Evolutionary conservation across 345 rosid genomes (phyloP).

Genomic region (Linum tenue): DNA sequence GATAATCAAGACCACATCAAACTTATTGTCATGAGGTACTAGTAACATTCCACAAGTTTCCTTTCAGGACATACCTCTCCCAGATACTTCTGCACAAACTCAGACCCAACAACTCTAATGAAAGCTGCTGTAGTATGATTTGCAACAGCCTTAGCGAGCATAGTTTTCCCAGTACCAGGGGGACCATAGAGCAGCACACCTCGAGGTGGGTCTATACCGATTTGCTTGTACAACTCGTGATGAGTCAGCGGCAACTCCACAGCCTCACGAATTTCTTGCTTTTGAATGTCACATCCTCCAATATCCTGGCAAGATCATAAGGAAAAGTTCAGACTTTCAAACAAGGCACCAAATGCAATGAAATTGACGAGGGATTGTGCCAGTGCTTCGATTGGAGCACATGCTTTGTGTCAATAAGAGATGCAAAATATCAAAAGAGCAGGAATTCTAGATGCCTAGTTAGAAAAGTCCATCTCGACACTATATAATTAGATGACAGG

Average conservation of each 20-base stretch:
- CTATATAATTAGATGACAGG: no score
- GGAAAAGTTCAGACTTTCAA: neutral
- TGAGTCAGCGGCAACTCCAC: slow-evolving; percentile 95
- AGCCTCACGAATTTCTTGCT: slow-evolving; percentile 99
- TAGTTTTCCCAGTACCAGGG: slow-evolving; percentile 97
- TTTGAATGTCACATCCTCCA: slow-evolving; percentile 98
- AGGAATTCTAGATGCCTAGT: neutral
- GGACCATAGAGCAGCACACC: slow-evolving; percentile 97
- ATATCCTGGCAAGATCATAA: slow-evolving; percentile 47
- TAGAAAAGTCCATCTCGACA: no score
- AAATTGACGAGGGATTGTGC: neutral
- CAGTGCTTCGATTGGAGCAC: neutral
- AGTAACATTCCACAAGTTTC: neutral
- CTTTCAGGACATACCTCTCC: slow-evolving; percentile 58
- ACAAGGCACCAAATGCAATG: neutral
- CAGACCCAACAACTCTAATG: slow-evolving; percentile 97
- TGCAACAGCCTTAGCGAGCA: slow-evolving; percentile 99
- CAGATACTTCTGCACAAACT: slow-evolving; percentile 94
- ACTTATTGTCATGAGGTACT: neutral
- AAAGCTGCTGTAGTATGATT: slow-evolving; percentile 96
- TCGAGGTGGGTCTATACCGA: slow-evolving; percentile 97
- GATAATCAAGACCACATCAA: neutral
- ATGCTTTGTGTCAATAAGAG: neutral
- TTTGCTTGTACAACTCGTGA: slow-evolving; percentile 87
- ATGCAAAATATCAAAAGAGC: neutral